These are phyloP conservation scores for Globisporangium carolinianum DNA, from an alignment of 352 stramenopile species.

Conservation along the genomic window DNA sequence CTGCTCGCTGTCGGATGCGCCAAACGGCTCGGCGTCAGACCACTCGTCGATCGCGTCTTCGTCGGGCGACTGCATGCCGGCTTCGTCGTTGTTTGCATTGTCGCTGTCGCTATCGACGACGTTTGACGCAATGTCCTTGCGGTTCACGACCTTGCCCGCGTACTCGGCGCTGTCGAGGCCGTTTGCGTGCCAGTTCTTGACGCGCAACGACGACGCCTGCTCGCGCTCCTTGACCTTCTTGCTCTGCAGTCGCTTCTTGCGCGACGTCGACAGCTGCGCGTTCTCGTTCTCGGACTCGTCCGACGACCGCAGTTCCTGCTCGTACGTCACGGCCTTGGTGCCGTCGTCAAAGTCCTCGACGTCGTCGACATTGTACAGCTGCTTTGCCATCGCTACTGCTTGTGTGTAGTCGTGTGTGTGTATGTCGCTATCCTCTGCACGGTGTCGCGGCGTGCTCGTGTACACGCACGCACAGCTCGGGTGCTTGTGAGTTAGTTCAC, in stretches of 20 bases:
- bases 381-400: constrained; percentile 31
- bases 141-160: constrained; percentile 72
- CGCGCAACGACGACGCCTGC: constrained; percentile 55
- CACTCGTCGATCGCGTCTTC: constrained; percentile 71
- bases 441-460: background rate
- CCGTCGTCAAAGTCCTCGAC: constrained; percentile 81
- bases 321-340: constrained; percentile 50
- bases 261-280: constrained; percentile 30
- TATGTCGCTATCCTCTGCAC: background rate
- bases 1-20: constrained; percentile 46
- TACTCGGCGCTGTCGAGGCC: constrained; percentile 51
- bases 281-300: constrained; percentile 21
- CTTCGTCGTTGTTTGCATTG: constrained; percentile 4
- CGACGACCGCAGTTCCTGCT: constrained; percentile 10
- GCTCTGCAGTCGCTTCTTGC: constrained; percentile 52
- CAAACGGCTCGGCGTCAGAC: constrained; percentile 81
- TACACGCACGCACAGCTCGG: background rate
- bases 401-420: background rate
- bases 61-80: constrained; percentile 46
- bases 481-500: background rate
- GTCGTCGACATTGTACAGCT: constrained; percentile 73
- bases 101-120: background rate
- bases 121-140: constrained; percentile 33
- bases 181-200: constrained; percentile 68
- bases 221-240: constrained; percentile 26